A percentile compares a stretch with the other conserved stretches of the same genome.
Evolutionary conservation across 345 rosid species (phyloP).

Genomic region (Brassica incana): DNA sequence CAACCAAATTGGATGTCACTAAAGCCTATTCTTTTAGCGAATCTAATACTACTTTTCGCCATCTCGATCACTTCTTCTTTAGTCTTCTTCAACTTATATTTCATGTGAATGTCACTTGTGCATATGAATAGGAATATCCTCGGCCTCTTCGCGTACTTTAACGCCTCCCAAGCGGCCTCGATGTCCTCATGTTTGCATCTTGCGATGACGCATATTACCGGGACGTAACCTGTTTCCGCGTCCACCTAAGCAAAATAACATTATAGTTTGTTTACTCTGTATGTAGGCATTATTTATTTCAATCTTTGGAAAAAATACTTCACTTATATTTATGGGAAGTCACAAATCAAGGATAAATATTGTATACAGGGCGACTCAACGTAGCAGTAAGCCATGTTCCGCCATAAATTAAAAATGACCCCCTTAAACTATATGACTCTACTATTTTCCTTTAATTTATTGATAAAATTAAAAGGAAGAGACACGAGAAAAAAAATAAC

Average conservation of each 20-base stretch:
- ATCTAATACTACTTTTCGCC: slow-evolving; percentile 59
- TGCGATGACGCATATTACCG: slow-evolving; percentile 77
- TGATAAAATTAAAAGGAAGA: too few species aligned
- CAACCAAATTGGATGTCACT: slow-evolving; percentile 79
- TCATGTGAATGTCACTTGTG: slow-evolving; percentile 82
- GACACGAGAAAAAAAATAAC: too few species aligned
- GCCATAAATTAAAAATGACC: too few species aligned
- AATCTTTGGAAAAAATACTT: background rate
- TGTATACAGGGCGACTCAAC: background rate
- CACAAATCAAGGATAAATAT: background rate
- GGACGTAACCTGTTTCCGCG: slow-evolving; percentile 66
- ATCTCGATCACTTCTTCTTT: slow-evolving; percentile 70
- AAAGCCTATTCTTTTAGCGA: slow-evolving; percentile 74
- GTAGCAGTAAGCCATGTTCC: background rate
- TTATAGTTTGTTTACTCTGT: background rate
- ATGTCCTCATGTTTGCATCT: slow-evolving; percentile 74
- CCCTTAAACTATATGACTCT: too few species aligned
- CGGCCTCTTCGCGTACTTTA: slow-evolving; percentile 76
- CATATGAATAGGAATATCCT: slow-evolving; percentile 76
- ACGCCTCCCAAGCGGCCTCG: slow-evolving; percentile 75
- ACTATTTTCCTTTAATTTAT: too few species aligned
- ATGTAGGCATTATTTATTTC: background rate
- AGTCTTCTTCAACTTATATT: slow-evolving; percentile 74
- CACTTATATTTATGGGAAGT: background rate
- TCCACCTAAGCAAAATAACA: slow-evolving; percentile 28